phyloP scores from a whole-genome alignment of 2,329 filamentous ascomycete species.

The Corinectria fuckeliana region DNA sequence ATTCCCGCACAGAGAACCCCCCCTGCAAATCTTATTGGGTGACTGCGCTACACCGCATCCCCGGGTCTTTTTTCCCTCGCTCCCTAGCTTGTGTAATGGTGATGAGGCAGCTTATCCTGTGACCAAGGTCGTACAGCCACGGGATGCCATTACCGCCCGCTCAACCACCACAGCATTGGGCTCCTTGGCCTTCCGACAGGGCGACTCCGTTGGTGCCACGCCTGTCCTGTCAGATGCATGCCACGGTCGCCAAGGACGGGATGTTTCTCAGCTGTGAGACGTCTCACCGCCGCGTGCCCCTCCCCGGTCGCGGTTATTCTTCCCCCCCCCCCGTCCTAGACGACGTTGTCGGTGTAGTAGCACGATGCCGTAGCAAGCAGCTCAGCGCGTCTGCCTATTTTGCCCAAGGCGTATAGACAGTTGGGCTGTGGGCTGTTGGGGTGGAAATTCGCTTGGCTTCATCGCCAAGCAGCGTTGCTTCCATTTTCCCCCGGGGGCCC shows the following conservation, averaged over 20 bases:
- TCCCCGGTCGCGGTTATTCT: background rate
- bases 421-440: background rate
- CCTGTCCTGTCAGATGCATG: background rate
- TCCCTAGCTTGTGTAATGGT: background rate
- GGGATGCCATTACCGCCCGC: slow-evolving; percentile 2
- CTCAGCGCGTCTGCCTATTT: background rate
- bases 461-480: slow-evolving; percentile 8
- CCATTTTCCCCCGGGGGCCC: too few species aligned
- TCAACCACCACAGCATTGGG: slow-evolving; percentile 20
- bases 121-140: background rate
- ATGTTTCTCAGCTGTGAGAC: background rate
- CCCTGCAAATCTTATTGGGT: background rate
- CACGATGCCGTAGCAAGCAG: too few species aligned
- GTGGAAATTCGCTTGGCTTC: too few species aligned
- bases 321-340: too few species aligned
- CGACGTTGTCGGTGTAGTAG: background rate
- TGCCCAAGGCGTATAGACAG: background rate
- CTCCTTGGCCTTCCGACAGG: slow-evolving; percentile 13
- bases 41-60: background rate
- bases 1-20: slow-evolving; percentile 10
- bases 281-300: background rate
- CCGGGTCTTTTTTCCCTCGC: too few species aligned
- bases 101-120: background rate
- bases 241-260: background rate
- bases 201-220: slow-evolving; percentile 22